phyloP scores from a whole-genome alignment of 768 basidiomycete species.

The Xerocomus potaroensis region DNA sequence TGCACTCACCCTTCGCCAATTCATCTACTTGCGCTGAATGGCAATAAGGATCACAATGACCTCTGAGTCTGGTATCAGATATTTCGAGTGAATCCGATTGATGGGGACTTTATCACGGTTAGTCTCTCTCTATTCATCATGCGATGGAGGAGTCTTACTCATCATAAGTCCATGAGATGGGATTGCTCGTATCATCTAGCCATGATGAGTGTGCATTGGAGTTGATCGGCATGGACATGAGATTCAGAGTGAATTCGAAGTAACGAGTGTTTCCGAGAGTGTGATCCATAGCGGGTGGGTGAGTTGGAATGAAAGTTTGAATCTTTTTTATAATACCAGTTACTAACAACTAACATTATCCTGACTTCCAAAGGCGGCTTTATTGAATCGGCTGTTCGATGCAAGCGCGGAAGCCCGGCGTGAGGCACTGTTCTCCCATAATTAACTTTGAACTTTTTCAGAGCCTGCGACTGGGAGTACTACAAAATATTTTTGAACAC shows the following conservation, averaged over 20 bases:
- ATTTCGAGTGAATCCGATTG: neutral
- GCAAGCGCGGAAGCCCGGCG: neutral
- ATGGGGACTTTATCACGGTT: neutral
- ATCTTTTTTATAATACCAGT: neutral
- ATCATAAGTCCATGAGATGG: neutral
- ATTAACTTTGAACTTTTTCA: neutral
- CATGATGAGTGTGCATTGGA: neutral
- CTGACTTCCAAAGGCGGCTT: too few relatives aligned
- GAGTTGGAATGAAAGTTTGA: too few relatives aligned
- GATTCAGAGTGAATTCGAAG: too few relatives aligned
- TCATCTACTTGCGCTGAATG: neutral
- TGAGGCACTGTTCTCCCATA: too few relatives aligned
- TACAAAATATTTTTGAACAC: neutral
- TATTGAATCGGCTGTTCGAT: too few relatives aligned
- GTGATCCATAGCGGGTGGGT: neutral
- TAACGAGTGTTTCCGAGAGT: too few relatives aligned
- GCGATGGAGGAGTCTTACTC: neutral
- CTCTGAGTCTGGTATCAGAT: neutral
- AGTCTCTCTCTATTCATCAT: neutral
- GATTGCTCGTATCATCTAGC: neutral
- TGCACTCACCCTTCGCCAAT: slow-evolving; percentile 2
- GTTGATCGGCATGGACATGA: too few relatives aligned
- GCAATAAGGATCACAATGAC: neutral
- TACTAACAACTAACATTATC: too few relatives aligned
- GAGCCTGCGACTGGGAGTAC: neutral